Conservation (phyloP, 805 yeast genomes). For the Wickerhamomyces bovis region DNA sequence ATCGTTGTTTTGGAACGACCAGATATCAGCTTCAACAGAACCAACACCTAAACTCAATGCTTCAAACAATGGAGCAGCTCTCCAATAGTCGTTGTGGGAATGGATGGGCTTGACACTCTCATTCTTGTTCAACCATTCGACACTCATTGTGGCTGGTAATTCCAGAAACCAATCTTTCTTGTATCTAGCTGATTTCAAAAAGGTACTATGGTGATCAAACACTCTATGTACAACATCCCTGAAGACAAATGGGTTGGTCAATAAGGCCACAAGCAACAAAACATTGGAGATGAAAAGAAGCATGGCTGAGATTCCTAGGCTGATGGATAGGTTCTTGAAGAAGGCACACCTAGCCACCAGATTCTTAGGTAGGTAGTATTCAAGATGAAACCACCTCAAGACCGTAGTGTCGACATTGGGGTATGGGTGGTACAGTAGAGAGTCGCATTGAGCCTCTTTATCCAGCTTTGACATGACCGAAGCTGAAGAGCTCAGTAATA, state of each 20-base stretch:
- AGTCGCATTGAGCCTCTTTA: neutral
- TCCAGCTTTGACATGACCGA: neutral
- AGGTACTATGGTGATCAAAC: neutral
- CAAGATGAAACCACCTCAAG: neutral
- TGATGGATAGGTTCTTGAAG: neutral
- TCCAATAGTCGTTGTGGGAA: constrained; percentile 70
- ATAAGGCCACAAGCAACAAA: neutral
- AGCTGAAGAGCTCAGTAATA: neutral
- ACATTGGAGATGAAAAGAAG: neutral
- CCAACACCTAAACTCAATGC: constrained; percentile 47
- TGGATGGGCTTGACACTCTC: constrained; percentile 34
- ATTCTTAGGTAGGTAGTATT: neutral
- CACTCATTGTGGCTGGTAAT: neutral
- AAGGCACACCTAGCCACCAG: neutral
- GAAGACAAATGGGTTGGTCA: neutral
- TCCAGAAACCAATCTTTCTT: neutral
- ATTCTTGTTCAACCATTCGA: neutral
- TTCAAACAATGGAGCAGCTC: constrained; percentile 49
- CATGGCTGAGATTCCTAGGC: neutral
- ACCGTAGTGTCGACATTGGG: neutral
- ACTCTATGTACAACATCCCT: neutral
- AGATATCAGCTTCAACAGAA: constrained; percentile 64
- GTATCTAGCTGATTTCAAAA: neutral
- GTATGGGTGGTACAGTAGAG: neutral
- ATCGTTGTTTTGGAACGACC: constrained; percentile 28